These are phyloP conservation scores for Tubosaeta brunneosetosa DNA, from an alignment of 768 basidiomycete species.

Conservation along the genomic window DNA sequence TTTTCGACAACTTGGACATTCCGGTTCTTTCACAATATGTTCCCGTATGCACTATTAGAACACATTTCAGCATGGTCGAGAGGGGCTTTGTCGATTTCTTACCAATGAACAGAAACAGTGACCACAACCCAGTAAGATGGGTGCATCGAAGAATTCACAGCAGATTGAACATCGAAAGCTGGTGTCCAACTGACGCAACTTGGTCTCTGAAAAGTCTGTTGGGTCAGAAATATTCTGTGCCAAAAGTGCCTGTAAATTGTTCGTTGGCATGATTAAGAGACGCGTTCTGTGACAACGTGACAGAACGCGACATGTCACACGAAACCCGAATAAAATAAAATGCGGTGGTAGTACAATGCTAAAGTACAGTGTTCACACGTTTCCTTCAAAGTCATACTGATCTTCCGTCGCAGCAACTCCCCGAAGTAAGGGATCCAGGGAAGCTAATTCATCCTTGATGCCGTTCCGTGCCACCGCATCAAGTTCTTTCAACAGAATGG, in stretches of 20 bases:
- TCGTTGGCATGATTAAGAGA: slow-evolving; percentile 19
- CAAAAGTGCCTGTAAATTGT: slow-evolving; percentile 29
- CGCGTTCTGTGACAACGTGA: slow-evolving; percentile 24
- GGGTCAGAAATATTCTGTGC: slow-evolving; percentile 51
- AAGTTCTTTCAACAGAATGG: slow-evolving; percentile 73
- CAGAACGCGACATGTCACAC: slow-evolving; percentile 20
- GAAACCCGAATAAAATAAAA: slow-evolving; percentile 4
- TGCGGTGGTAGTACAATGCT: slow-evolving; percentile 23
- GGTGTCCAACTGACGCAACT: slow-evolving; percentile 59
- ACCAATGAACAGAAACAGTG: slow-evolving; percentile 82
- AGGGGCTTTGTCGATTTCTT: slow-evolving; percentile 20
- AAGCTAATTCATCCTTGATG: slow-evolving; percentile 79
- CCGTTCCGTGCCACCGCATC: slow-evolving; percentile 75
- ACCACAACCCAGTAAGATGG: slow-evolving; percentile 69
- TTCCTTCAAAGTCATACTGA: slow-evolving; percentile 42
- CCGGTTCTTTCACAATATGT: slow-evolving; percentile 50
- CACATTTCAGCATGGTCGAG: slow-evolving; percentile 3
- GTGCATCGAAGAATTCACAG: slow-evolving; percentile 65
- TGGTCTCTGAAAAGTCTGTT: slow-evolving; percentile 62
- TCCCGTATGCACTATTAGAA: slow-evolving; percentile 62
- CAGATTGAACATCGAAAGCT: slow-evolving; percentile 74
- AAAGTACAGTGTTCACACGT: slow-evolving; percentile 23
- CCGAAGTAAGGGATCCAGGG: slow-evolving; percentile 71
- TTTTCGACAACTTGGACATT: slow-evolving; percentile 72
- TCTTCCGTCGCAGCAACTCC: slow-evolving; percentile 44